Percentiles rank a stretch among this genome's conserved stretches.
phyloP scores from a whole-genome alignment of 176 grass and related monocot species.

The Ensete glaucum region DNA sequence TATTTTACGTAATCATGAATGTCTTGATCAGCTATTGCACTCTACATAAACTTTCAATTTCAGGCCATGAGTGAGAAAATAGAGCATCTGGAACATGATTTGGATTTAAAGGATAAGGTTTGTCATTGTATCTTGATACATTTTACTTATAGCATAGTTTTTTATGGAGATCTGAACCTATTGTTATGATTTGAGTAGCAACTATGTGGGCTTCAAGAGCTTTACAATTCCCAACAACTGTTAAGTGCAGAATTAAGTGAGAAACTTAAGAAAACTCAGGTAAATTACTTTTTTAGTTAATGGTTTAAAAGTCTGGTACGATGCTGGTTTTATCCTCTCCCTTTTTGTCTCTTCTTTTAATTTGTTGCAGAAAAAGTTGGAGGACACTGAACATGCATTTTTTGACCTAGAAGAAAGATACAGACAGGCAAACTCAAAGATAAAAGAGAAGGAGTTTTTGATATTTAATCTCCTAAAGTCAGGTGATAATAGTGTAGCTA shows the following conservation, averaged over 20 bases:
- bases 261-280: slow-evolving; percentile 80
- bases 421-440: slow-evolving; percentile 69
- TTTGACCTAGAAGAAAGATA: slow-evolving; percentile 96
- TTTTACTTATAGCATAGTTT: background rate
- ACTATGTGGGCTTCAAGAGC: slow-evolving; percentile 83
- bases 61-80: slow-evolving; percentile 96
- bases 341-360: background rate
- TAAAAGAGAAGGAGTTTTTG: slow-evolving; percentile 95
- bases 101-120: slow-evolving; percentile 93
- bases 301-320: background rate
- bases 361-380: slow-evolving; percentile 61
- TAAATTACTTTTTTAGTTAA: slow-evolving; percentile 19
- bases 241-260: slow-evolving; percentile 72
- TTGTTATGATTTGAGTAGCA: slow-evolving; percentile 44
- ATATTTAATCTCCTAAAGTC: slow-evolving; percentile 92
- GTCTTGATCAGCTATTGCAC: too few species aligned
- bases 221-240: slow-evolving; percentile 76
- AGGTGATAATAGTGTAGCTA: slow-evolving; percentile 34
- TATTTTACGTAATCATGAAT: too few species aligned
- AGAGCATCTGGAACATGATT: slow-evolving; percentile 73
- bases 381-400: slow-evolving; percentile 60
- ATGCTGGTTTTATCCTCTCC: background rate
- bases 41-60: background rate
- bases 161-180: background rate
- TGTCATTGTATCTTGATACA: background rate